Conservation (phyloP, 2,329 filamentous ascomycete species). For the Phaeosphaeria sp. region DNA sequence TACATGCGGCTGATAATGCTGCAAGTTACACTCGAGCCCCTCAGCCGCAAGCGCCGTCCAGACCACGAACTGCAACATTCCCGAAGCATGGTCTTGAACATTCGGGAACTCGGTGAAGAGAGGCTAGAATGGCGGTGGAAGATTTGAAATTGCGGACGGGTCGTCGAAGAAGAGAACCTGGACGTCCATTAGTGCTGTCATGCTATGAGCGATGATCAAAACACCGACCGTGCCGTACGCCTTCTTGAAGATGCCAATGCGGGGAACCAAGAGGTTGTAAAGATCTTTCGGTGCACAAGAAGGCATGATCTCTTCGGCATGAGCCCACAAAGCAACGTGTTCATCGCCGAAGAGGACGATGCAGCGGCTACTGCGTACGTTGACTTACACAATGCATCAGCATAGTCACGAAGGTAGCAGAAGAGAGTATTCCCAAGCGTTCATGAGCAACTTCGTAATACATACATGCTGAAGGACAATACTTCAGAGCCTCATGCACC, state of each 20-base stretch:
- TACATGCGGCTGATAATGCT: conserved; percentile 38
- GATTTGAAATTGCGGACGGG: conserved; percentile 11
- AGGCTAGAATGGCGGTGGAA: conserved; percentile 21
- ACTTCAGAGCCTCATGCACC: conserved; percentile 29
- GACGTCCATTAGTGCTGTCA: neutral
- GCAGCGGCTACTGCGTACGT: conserved; percentile 35
- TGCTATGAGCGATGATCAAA: neutral
- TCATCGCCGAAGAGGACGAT: conserved; percentile 36
- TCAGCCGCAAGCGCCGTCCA: conserved; percentile 38
- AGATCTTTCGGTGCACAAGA: neutral
- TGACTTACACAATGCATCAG: conserved; percentile 13
- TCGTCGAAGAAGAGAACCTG: conserved; percentile 32
- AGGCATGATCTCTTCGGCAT: conserved; percentile 21
- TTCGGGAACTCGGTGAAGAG: conserved; percentile 24
- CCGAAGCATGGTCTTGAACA: conserved; percentile 29
- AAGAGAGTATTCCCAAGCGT: neutral
- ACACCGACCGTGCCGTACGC: conserved; percentile 31
- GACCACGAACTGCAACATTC: conserved; percentile 33
- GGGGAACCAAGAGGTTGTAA: conserved; percentile 21
- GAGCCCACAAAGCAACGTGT: conserved; percentile 33
- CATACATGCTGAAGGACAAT: conserved; percentile 31
- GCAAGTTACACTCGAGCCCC: conserved; percentile 32
- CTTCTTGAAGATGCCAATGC: conserved; percentile 25
- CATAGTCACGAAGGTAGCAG: neutral
- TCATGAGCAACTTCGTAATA: neutral